Evolutionary conservation across 768 basidiomycete species (phyloP).

Genomic region (Boletellus sp.): DNA sequence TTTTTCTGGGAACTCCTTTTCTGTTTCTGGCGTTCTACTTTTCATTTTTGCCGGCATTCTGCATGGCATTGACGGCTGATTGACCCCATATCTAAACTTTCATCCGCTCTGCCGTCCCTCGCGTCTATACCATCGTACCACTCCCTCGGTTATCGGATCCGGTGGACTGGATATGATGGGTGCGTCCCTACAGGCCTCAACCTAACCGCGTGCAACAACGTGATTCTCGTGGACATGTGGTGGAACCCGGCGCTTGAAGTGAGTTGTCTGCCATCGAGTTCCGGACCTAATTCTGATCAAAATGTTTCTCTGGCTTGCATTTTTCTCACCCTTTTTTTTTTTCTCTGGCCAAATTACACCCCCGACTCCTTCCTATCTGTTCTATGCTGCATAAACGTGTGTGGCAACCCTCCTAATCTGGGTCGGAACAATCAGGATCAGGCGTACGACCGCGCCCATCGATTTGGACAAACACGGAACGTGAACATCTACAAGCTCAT

Average conservation of each 20-base stretch:
- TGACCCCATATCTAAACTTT: background rate
- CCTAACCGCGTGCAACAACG: conserved; percentile 89
- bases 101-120: background rate
- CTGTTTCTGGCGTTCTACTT: background rate
- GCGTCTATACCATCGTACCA: background rate
- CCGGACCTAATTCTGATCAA: conserved; percentile 8
- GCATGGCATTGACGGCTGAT: conserved; percentile 12
- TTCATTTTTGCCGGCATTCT: background rate
- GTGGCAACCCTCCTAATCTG: background rate
- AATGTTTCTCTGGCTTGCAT: background rate
- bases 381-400: background rate
- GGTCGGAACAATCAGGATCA: conserved; percentile 56
- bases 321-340: background rate
- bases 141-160: conserved; percentile 2
- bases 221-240: conserved; percentile 91
- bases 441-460: conserved; percentile 89
- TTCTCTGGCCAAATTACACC: background rate
- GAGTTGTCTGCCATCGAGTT: conserved; percentile 18
- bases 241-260: conserved; percentile 91
- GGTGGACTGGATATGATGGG: background rate
- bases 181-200: conserved; percentile 63
- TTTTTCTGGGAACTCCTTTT: background rate
- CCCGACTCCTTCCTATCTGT: background rate
- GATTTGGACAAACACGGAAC: conserved; percentile 81
- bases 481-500: conserved; percentile 90